phyloP scores from a whole-genome alignment of 2,329 filamentous ascomycete genomes.

The Bipolaris sorokiniana region DNA sequence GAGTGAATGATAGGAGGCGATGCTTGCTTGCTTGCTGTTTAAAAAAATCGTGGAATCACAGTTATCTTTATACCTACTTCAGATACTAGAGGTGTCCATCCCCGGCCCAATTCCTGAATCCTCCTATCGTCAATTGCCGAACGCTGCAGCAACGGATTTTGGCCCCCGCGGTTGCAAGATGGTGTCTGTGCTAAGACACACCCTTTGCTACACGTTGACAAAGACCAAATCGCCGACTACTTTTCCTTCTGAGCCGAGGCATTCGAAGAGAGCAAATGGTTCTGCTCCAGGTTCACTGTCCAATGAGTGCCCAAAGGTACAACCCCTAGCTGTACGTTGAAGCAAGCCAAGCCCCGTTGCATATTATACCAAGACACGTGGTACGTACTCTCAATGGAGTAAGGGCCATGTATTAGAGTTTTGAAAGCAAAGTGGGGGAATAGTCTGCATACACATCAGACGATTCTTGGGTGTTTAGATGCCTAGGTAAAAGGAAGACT shows the following conservation, averaged over 20 bases:
- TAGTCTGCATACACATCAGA: too few relatives aligned
- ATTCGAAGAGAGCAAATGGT: background rate
- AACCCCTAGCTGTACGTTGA: background rate
- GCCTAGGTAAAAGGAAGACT: background rate
- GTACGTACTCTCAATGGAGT: background rate
- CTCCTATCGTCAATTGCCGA: too few relatives aligned
- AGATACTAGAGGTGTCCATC: too few relatives aligned
- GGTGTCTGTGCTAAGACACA: too few relatives aligned
- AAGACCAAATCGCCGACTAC: too few relatives aligned
- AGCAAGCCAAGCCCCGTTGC: background rate
- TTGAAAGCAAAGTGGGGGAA: too few relatives aligned
- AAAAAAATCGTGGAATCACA: too few relatives aligned
- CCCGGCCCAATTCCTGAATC: too few relatives aligned
- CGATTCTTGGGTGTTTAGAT: background rate
- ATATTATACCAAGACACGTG: background rate
- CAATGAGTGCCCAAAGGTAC: background rate
- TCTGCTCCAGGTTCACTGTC: background rate
- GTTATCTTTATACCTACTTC: background rate
- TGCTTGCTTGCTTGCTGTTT: background rate
- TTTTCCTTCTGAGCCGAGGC: too few relatives aligned
- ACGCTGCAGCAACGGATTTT: too few relatives aligned
- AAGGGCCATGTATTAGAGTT: background rate
- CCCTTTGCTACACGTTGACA: too few relatives aligned
- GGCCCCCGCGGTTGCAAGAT: too few relatives aligned
- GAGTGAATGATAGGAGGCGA: conserved; percentile 1